Conservation (phyloP, 768 basidiomycete genomes). For the Cystofilobasidium macerans region DNA sequence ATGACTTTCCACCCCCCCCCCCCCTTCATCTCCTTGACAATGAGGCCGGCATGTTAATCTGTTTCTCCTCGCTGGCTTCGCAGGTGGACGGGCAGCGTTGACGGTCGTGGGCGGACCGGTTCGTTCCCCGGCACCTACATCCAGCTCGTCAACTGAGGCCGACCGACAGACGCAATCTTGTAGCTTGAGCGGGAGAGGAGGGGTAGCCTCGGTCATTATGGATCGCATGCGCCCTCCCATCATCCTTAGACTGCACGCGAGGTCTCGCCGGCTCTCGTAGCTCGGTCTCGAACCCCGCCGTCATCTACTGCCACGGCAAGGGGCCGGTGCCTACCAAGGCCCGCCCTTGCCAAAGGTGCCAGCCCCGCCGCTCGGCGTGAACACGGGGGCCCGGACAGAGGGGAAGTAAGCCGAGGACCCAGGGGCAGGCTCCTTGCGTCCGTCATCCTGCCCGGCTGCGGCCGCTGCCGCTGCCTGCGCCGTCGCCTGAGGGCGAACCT, state of each 20-base stretch:
- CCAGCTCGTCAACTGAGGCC: slow-evolving; percentile 6
- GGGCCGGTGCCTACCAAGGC: neutral
- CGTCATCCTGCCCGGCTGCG: too few relatives aligned
- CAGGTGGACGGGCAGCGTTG: slow-evolving; percentile 21
- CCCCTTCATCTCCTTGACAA: neutral
- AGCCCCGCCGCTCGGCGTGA: neutral
- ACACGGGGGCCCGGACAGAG: neutral
- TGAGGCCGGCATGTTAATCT: neutral
- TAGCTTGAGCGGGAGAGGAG: neutral
- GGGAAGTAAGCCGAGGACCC: neutral
- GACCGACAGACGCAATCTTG: too few relatives aligned
- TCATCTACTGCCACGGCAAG: too few relatives aligned
- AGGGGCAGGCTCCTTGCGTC: too few relatives aligned
- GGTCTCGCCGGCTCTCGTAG: neutral
- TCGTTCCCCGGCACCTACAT: slow-evolving; percentile 19
- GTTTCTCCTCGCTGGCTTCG: neutral
- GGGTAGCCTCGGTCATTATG: neutral
- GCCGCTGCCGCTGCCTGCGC: neutral
- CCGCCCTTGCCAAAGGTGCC: neutral
- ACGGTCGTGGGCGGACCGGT: neutral
- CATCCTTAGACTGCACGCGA: neutral
- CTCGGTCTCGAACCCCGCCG: too few relatives aligned
- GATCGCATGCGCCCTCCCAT: too few relatives aligned
- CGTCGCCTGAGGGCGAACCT: neutral
- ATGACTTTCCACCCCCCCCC: neutral